Base-by-base conservation (phyloP, 352 stramenopile genomes). In the Pythium periplocum region DNA sequence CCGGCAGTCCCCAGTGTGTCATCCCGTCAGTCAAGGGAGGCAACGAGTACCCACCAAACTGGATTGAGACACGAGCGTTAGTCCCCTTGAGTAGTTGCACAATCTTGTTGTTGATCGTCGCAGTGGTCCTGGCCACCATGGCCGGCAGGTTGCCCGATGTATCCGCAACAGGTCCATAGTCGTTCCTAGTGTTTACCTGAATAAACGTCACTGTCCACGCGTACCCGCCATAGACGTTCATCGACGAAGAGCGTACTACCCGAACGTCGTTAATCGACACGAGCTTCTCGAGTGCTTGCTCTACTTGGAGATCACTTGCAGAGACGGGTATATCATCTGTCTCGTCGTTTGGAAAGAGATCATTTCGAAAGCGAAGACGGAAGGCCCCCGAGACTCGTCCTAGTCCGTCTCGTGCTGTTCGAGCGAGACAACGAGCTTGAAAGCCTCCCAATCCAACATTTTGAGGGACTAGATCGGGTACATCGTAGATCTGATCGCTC, bases 121-220 rank as follows among this genome's bases (percentile, higher is more conserved):
- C 52, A 2, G 46, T 47, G 0, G 63, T 86, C 12, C 87, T 69
- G 1, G 83, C 55, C 1, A 78, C 62, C 17, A 93, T 53, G 2
- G 75, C 68, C n/a, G 83, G 81, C 39, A 92, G 37, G 33, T 83
- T 90, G 2, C 79, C 82, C 0, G 81, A 83, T 1, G 66, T 80
- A 45, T 90, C 81, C 6, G 83, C 37, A 9, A 92, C 69, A 0
- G 81, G 71, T 0, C 82, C 84, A 38, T 88, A 93, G 10, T 82
- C 63, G 40, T 87, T 90, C 48, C 69, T 83, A 9, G 78, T 81
- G 62, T 91, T 93, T 6, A 93, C 74, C 48, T 87, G 61, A 2
- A 88, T 38, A 51, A 94, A 94, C 9, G 84, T 94, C 38, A 94
- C 58, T 0, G 78, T 89, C 84, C 84, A 94, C n/a, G 84, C 80